Conservation (phyloP, 2,329 filamentous ascomycete genomes). For the Mariannaea elegans region DNA sequence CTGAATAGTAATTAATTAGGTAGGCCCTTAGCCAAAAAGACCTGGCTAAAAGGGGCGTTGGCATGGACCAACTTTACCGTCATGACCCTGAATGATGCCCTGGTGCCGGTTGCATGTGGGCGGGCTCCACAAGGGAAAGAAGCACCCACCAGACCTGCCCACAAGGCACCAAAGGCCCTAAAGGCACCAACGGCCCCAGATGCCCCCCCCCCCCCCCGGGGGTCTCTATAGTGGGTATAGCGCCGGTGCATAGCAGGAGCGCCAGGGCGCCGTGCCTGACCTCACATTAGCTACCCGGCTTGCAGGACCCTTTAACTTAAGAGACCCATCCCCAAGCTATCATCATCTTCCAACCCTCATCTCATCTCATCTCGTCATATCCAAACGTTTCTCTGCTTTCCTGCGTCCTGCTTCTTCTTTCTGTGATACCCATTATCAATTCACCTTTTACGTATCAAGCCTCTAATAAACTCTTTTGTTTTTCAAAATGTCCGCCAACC, state of each 20-base stretch:
- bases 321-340: constrained; percentile 6
- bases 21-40: too few species aligned
- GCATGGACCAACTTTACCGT: background rate
- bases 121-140: constrained; percentile 2
- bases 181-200: too few species aligned
- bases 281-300: constrained; percentile 6
- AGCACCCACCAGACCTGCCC: constrained; percentile 3
- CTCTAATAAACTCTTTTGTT: constrained; percentile 3
- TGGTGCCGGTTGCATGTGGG: constrained; percentile 9
- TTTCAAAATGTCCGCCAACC: constrained; percentile 35
- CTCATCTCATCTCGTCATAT: background rate
- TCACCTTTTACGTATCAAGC: background rate
- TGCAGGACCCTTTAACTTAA: constrained; percentile 8
- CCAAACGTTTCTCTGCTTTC: background rate
- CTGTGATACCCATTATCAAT: constrained; percentile 12
- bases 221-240: constrained; percentile 5
- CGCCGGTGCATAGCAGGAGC: constrained; percentile 7
- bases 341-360: constrained; percentile 3
- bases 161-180: constrained; percentile 2
- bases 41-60: background rate
- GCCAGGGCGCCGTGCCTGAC: constrained; percentile 9
- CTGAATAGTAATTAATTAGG: too few species aligned
- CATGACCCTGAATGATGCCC: background rate
- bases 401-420: background rate
- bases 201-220: background rate